Percentiles rank a stretch among this genome's conserved stretches.
Evolutionary conservation across 306 rosid genomes (phyloP).

Genomic region (Oemleria cerasiformis): DNA sequence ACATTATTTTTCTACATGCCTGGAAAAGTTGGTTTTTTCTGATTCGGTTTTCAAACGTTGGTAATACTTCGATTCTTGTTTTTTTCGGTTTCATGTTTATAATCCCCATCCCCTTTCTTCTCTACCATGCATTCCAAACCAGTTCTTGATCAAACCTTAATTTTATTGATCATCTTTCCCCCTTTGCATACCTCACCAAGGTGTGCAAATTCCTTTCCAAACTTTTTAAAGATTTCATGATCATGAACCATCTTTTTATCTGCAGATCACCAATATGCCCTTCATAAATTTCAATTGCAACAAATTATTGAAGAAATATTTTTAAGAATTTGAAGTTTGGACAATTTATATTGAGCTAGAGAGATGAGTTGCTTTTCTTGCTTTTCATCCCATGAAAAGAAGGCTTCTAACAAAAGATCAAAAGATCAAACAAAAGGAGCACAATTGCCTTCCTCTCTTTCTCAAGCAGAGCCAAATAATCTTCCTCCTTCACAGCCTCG

Average conservation of each 20-base stretch:
- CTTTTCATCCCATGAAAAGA: conserved; percentile 59
- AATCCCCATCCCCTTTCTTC: neutral
- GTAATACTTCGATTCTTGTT: neutral
- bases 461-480: conserved; percentile 32
- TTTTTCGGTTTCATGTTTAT: neutral
- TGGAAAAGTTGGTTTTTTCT: neutral
- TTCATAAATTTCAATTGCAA: neutral
- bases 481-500: conserved; percentile 21
- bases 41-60: neutral
- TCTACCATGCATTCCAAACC: neutral
- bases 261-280: neutral
- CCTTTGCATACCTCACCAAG: neutral
- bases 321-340: too few relatives aligned
- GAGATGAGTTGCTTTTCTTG: conserved; percentile 85
- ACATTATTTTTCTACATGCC: neutral
- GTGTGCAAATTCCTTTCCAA: neutral
- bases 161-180: neutral
- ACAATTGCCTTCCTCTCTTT: conserved; percentile 14
- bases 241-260: neutral
- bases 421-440: conserved; percentile 26
- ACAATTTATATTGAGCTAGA: neutral
- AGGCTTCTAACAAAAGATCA: conserved; percentile 31
- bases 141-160: neutral
- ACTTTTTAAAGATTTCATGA: neutral
- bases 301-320: neutral